Evolutionary conservation across 805 yeast species (phyloP).

Genomic region (Cyberlindnera mrakii): DNA sequence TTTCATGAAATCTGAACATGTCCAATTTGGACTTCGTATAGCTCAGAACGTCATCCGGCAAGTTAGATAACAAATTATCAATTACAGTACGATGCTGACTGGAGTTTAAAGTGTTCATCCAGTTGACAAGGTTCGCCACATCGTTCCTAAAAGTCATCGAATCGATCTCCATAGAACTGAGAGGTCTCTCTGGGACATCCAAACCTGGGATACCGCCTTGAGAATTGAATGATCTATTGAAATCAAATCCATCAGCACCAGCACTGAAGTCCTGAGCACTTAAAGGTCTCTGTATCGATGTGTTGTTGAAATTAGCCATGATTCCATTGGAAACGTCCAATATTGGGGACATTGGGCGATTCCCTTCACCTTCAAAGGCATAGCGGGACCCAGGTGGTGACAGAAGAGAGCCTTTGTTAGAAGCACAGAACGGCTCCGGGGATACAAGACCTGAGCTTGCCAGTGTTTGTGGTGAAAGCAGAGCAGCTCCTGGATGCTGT

Average conservation of each 20-base stretch:
- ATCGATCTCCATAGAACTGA: conserved; percentile 26
- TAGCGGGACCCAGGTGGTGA: background rate
- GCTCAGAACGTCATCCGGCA: conserved; percentile 46
- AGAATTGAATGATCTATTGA: conserved; percentile 9
- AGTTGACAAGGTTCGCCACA: conserved; percentile 41
- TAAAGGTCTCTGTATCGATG: conserved; percentile 17
- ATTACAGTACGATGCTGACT: conserved; percentile 47
- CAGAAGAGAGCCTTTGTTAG: conserved; percentile 1
- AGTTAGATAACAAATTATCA: conserved; percentile 44
- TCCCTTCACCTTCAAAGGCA: too few species aligned
- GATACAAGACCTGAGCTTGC: background rate
- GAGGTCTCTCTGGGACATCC: conserved; percentile 23
- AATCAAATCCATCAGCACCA: background rate
- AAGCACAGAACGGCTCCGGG: conserved; percentile 2
- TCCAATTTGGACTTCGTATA: conserved; percentile 43
- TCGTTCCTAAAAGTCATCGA: conserved; percentile 41
- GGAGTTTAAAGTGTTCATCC: conserved; percentile 46
- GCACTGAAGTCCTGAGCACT: conserved; percentile 21
- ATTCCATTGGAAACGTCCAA: conserved; percentile 12
- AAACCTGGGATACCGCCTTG: conserved; percentile 17
- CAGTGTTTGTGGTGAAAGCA: conserved; percentile 26
- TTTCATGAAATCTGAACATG: background rate
- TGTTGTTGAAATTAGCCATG: conserved; percentile 10
- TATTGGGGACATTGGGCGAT: conserved; percentile 22
- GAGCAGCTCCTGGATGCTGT: conserved; percentile 37